Base-by-base conservation (phyloP, 352 stramenopile genomes). In the Peronosclerospora sorghi region DNA sequence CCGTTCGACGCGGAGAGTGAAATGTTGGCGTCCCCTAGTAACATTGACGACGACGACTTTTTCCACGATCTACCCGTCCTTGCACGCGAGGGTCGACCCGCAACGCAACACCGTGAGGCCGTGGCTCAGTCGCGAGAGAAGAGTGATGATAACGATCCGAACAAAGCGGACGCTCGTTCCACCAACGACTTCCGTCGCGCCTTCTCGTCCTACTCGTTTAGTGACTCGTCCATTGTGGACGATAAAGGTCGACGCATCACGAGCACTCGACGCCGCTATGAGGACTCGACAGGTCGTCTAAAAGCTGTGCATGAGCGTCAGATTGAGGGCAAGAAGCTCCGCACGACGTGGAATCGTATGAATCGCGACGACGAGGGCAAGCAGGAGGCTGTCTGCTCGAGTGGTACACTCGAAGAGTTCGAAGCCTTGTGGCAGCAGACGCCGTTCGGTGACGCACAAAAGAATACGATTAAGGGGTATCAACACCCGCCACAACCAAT, bases 201-300 rank as follows among this genome's bases (percentile, higher is more conserved):
- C 30, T 61, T 32, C 51, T 73, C 67, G 45, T 65, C 56, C 9
- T 76, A 73, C 23, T 73, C 62, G 35, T 78, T 64, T 56, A 74
- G 54, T 45, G 46, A 44, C 18, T 62, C 48, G 21, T 54, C 38
- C 14, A 19, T 57, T 0, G 17, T 73, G 27, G 61, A 73, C 35
- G 47, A 74, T 41, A 52, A 73, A 30, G 59, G 56, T 12, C 51
- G 48, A 5, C 48, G 48, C 35, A 45, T 78, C 2, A 45, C 45
- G 9, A 75, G 39, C 41, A 66, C 53, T 12, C 57, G 57, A 19
- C 67, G 61, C 35, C 50, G 50, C 18, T 57, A 53, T 3, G 50
- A 48, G 56, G 62, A 78, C 47, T 74, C 59, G 29, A 72, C 45
- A 5, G 66, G 66, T 2, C 66, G 59, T 4, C 54, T 74, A n/a